A percentile compares a stretch with the other conserved stretches of the same genome.
Evolutionary conservation across 176 grass and related monocot genomes (phyloP).

Genomic region (Calamus simplicifolius): DNA sequence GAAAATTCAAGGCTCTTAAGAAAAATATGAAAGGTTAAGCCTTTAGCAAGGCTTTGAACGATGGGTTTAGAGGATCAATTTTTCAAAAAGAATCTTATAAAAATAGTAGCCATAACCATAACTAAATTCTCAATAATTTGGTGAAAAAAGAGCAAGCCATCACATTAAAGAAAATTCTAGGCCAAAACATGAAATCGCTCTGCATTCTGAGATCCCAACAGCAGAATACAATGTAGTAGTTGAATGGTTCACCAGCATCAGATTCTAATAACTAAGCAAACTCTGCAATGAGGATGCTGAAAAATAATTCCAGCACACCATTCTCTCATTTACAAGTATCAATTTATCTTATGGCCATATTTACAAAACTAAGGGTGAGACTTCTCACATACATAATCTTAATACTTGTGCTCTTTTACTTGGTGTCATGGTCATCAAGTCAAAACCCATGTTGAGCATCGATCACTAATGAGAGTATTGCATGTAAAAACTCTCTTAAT

Average conservation of each 20-base stretch:
- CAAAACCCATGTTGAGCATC: too few species aligned
- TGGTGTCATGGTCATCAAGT: too few species aligned
- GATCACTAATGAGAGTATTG: too few species aligned
- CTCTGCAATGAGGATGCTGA: constrained; percentile 26
- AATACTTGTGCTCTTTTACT: constrained; percentile 5
- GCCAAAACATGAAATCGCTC: constrained; percentile 9
- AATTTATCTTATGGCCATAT: constrained; percentile 80
- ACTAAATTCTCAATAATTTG: constrained; percentile 4
- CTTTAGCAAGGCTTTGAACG: too few species aligned
- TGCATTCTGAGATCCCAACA: constrained; percentile 15
- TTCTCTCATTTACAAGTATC: constrained; percentile 87
- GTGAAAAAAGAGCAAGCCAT: too few species aligned
- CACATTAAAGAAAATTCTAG: constrained; percentile 39
- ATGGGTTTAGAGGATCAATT: too few species aligned
- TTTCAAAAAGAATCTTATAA: too few species aligned
- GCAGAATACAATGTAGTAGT: constrained; percentile 35
- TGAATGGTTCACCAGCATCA: constrained; percentile 49
- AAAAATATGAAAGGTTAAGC: too few species aligned
- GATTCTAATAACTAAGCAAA: constrained; percentile 38
- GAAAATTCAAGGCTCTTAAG: too few species aligned
- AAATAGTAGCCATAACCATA: constrained; percentile 1
- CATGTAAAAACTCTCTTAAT: too few species aligned
- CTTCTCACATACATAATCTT: constrained; percentile 19
- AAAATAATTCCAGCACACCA: constrained; percentile 60
- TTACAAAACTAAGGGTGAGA: constrained; percentile 75